Percentiles rank a stretch among this genome's conserved stretches.
phyloP scores from a whole-genome alignment of 257 asterid genomes.

The Solanum sitiens region DNA sequence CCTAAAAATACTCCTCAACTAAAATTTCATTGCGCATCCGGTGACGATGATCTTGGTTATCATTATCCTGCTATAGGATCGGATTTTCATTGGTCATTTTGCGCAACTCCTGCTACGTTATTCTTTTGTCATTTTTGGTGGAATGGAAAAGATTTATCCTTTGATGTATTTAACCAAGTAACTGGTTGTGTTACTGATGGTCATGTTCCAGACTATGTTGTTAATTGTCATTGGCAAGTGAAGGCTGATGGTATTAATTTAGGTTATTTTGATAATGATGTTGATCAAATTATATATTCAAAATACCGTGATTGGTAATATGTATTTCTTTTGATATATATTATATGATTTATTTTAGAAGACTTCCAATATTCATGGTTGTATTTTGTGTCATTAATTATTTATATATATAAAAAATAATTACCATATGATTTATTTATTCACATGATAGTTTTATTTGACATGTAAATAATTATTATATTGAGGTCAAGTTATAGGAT shows the following conservation, averaged over 20 bases:
- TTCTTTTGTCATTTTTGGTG: not conserved
- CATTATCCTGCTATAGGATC: not conserved
- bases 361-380: too few relatives aligned
- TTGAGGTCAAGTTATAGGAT: not conserved
- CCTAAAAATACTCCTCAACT: not conserved
- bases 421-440: too few relatives aligned
- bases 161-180: not conserved
- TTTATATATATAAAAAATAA: too few relatives aligned
- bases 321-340: not conserved
- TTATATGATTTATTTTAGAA: too few relatives aligned
- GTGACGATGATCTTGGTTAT: not conserved
- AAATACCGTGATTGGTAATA: not conserved
- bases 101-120: not conserved
- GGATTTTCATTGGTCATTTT: not conserved
- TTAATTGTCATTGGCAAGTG: not conserved
- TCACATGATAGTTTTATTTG: not conserved
- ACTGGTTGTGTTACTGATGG: not conserved
- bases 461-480: not conserved
- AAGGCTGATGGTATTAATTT: not conserved
- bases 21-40: not conserved
- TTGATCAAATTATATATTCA: not conserved
- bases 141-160: not conserved
- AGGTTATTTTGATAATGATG: not conserved
- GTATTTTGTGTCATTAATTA: too few relatives aligned
- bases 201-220: too few relatives aligned